Conservation (phyloP, 1,284 basidiomycete species). For the Caloboletus inedulis region DNA sequence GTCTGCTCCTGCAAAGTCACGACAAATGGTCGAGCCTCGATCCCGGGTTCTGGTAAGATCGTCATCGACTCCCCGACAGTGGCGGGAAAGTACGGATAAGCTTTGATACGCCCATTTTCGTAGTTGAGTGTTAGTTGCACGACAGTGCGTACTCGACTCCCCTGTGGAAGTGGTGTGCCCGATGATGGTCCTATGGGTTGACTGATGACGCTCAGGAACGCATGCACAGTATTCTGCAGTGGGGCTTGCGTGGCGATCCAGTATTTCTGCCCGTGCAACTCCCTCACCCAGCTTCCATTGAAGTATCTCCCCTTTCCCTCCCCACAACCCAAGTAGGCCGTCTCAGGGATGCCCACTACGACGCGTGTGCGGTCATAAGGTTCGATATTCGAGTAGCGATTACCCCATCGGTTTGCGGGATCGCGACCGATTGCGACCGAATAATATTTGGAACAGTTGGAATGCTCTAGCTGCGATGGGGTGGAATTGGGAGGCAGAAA, state of each 20-base stretch:
- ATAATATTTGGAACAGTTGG: constrained; percentile 44
- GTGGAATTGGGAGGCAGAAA: constrained; percentile 22
- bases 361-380: constrained; percentile 81
- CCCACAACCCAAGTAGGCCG: constrained; percentile 21
- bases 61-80: constrained; percentile 52
- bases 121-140: constrained; percentile 74
- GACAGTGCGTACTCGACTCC: constrained; percentile 60
- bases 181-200: constrained; percentile 45
- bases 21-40: constrained; percentile 42
- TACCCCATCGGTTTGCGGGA: constrained; percentile 44
- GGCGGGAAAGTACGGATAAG: constrained; percentile 71
- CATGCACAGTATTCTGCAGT: constrained; percentile 61
- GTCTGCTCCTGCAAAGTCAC: constrained; percentile 51
- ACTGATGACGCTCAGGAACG: constrained; percentile 68
- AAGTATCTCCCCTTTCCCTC: constrained; percentile 54
- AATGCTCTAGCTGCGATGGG: constrained; percentile 28
- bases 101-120: constrained; percentile 67
- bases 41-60: constrained; percentile 46
- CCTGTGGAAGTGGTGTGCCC: constrained; percentile 14
- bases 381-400: constrained; percentile 71
- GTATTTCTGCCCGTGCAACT: constrained; percentile 66
- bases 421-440: constrained; percentile 49
- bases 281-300: constrained; percentile 82
- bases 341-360: constrained; percentile 35
- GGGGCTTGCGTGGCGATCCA: constrained; percentile 87